Conservation (phyloP, 805 yeast species). For the Saccharomycopsis selenospora region DNA sequence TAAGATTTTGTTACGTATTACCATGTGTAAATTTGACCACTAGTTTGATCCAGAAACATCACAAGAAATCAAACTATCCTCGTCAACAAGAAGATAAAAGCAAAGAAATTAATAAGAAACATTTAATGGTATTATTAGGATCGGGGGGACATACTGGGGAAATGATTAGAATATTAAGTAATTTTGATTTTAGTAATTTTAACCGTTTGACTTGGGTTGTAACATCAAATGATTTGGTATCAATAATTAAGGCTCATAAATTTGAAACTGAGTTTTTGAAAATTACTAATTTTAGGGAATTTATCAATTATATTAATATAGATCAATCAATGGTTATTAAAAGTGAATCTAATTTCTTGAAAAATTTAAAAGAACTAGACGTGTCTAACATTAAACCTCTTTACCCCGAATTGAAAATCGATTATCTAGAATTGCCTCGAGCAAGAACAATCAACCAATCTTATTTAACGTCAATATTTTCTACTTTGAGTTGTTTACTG, state of each 20-base stretch:
- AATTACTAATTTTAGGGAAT: conserved; percentile 2
- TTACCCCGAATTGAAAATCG: conserved; percentile 16
- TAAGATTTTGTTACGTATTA: conserved; percentile 13
- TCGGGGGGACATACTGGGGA: conserved; percentile 98
- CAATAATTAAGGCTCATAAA: conserved; percentile 22
- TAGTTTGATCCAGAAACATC: background rate
- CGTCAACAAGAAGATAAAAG: background rate
- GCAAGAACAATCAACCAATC: conserved; percentile 60
- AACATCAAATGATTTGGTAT: conserved; percentile 4
- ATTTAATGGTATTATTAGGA: conserved; percentile 64
- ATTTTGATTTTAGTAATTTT: conserved; percentile 28
- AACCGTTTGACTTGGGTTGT: conserved; percentile 7
- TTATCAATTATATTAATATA: conserved; percentile 3
- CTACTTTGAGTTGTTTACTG: conserved; percentile 35
- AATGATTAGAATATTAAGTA: conserved; percentile 62
- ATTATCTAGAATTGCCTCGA: conserved; percentile 36
- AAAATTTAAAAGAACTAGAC: conserved; percentile 26
- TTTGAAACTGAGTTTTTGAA: conserved; percentile 25
- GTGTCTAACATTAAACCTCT: conserved; percentile 25
- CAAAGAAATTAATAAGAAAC: conserved; percentile 14
- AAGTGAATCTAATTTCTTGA: conserved; percentile 13
- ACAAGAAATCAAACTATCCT: background rate
- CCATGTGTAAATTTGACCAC: conserved; percentile 15
- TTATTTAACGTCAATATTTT: conserved; percentile 37
- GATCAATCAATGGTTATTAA: background rate